Conservation (phyloP, 1,139 yeast species). For the Zygoascus sp. region DNA sequence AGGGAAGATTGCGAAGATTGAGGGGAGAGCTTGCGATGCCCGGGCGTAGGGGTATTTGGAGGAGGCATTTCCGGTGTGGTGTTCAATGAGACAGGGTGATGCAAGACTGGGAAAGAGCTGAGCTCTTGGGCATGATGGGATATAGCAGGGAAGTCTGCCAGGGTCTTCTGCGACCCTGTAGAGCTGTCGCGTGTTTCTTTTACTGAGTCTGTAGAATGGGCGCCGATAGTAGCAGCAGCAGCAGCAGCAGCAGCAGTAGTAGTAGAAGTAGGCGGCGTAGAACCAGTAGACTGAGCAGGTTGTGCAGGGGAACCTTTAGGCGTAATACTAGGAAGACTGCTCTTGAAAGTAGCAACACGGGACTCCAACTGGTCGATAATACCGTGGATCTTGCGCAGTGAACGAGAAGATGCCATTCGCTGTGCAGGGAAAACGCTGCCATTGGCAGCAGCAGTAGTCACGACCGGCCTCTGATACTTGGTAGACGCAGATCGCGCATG, state of each 20-base stretch:
- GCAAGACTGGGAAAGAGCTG: background rate
- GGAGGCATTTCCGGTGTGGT: background rate
- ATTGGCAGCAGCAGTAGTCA: slow-evolving; percentile 11
- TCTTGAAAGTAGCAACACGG: slow-evolving; percentile 32
- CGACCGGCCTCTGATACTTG: slow-evolving; percentile 12
- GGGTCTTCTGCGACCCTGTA: background rate
- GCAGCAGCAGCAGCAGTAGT: background rate
- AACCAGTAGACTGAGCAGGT: background rate
- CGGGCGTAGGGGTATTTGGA: background rate
- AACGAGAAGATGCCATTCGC: slow-evolving; percentile 29
- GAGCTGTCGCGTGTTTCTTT: background rate
- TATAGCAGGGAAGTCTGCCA: background rate
- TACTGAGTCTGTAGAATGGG: too few relatives aligned
- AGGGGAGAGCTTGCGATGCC: background rate
- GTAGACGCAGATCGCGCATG: slow-evolving; percentile 8
- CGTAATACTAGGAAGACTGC: slow-evolving; percentile 28
- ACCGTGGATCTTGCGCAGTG: slow-evolving; percentile 34
- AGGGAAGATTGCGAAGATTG: background rate
- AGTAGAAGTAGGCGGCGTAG: background rate
- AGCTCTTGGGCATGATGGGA: background rate
- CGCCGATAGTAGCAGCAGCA: too few relatives aligned
- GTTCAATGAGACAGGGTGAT: background rate
- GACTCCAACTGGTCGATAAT: slow-evolving; percentile 34
- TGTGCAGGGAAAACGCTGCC: slow-evolving; percentile 13
- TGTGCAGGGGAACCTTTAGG: slow-evolving; percentile 20